phyloP scores from a whole-genome alignment of 148 eudicot species.

The Camellia granthamiana region DNA sequence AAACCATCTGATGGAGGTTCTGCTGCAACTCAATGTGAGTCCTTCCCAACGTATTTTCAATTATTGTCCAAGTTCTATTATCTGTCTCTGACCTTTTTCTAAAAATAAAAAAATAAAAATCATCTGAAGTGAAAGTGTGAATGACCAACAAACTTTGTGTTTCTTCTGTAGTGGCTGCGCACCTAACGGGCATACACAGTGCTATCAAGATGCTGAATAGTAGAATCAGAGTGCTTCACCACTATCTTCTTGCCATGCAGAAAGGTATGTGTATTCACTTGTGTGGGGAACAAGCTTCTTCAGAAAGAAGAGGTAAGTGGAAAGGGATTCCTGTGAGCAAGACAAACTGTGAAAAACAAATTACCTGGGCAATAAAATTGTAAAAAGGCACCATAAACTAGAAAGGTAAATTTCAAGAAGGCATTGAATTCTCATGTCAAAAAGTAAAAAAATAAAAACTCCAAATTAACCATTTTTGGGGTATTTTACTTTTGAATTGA shows the following conservation, averaged over 20 bases:
- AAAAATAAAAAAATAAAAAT: background rate
- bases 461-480: background rate
- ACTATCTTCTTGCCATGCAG: slow-evolving; percentile 85
- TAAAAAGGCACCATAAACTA: background rate
- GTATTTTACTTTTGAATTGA: background rate
- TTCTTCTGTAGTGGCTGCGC: slow-evolving; percentile 82
- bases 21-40: slow-evolving; percentile 92
- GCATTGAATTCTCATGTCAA: background rate
- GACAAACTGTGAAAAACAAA: background rate
- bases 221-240: slow-evolving; percentile 84
- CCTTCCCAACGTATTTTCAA: slow-evolving; percentile 9
- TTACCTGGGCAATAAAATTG: background rate
- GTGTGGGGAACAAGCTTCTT: background rate
- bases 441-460: background rate
- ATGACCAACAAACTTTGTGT: background rate
- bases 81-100: background rate
- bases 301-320: background rate
- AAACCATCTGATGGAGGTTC: slow-evolving; percentile 99
- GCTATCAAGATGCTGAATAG: slow-evolving; percentile 97
- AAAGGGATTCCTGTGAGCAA: background rate
- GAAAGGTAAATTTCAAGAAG: background rate
- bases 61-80: background rate
- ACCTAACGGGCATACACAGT: slow-evolving; percentile 89
- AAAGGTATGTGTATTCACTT: slow-evolving; percentile 45
- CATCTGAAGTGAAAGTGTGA: background rate